These are phyloP conservation scores for Adansonia madagascariensis DNA, from an alignment of 441 rosid genomes.

Conservation along the genomic window DNA sequence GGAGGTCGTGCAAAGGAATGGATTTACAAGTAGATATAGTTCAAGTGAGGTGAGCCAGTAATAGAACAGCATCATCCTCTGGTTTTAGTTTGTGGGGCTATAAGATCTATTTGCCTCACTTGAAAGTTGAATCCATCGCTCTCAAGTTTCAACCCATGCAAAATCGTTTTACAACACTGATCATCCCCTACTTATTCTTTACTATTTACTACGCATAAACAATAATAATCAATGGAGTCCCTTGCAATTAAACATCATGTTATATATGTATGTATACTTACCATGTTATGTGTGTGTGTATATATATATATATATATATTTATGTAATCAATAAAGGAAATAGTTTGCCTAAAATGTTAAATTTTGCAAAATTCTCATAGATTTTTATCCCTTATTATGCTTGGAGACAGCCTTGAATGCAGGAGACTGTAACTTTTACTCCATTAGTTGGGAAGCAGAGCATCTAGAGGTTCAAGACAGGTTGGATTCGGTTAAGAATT, in stretches of 20 bases:
- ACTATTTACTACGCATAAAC: neutral
- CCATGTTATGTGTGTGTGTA: too few species aligned
- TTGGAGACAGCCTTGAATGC: neutral
- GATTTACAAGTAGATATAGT: conserved; percentile 75
- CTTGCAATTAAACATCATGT: conserved; percentile 3
- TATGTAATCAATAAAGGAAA: neutral
- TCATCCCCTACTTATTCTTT: conserved; percentile 7
- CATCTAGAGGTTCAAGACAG: neutral
- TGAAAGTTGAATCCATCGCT: neutral
- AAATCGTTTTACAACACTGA: neutral
- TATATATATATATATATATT: too few species aligned
- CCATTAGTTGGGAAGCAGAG: neutral
- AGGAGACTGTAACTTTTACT: neutral
- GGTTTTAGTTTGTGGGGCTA: neutral
- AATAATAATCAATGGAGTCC: neutral
- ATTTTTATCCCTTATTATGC: neutral
- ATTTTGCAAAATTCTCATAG: neutral
- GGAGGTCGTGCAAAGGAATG: conserved; percentile 95
- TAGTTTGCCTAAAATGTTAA: neutral
- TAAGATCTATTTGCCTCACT: neutral
- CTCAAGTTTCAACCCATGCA: neutral
- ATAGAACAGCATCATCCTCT: neutral
- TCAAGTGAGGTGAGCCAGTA: conserved; percentile 6
- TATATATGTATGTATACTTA: neutral
- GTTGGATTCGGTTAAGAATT: neutral